Conservation (phyloP, 495 filamentous ascomycete species). For the Aspergillus diversus region DNA sequence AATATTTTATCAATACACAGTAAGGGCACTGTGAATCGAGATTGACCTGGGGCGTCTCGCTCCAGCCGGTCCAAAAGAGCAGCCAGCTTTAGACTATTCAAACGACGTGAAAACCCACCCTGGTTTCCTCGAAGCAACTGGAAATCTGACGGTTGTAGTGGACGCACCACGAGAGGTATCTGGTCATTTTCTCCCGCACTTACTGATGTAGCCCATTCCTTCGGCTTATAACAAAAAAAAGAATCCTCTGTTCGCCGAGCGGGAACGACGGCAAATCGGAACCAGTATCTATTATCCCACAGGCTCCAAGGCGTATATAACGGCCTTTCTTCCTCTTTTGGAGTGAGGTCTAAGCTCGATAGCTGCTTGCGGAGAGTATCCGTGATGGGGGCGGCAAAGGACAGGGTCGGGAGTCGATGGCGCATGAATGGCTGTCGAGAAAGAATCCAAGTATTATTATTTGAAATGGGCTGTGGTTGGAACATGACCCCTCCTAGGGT, state of each 20-base stretch:
- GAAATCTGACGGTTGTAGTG: slow-evolving; percentile 54
- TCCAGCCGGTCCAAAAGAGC: slow-evolving; percentile 21
- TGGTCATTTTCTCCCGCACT: background rate
- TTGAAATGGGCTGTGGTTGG: slow-evolving; percentile 42
- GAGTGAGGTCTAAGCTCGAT: background rate
- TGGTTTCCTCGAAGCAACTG: slow-evolving; percentile 26
- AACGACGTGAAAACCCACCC: background rate
- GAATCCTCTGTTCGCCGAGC: background rate
- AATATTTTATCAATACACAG: slow-evolving; percentile 23
- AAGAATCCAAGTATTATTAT: slow-evolving; percentile 49
- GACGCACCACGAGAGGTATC: slow-evolving; percentile 38
- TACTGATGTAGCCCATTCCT: background rate
- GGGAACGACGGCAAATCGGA: slow-evolving; percentile 50
- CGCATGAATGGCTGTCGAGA: slow-evolving; percentile 54
- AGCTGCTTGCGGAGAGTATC: background rate
- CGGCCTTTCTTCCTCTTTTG: background rate
- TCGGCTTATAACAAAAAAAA: background rate
- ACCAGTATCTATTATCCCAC: slow-evolving; percentile 87
- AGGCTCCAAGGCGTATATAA: slow-evolving; percentile 44
- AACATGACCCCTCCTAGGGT: slow-evolving; percentile 59
- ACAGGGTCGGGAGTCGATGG: slow-evolving; percentile 24
- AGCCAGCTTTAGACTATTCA: slow-evolving; percentile 2
- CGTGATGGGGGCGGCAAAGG: background rate
- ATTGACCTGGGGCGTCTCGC: slow-evolving; percentile 31
- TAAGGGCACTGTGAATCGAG: slow-evolving; percentile 46